Base-by-base conservation (phyloP, 768 basidiomycete species). In the Leccinum incarnatum region DNA sequence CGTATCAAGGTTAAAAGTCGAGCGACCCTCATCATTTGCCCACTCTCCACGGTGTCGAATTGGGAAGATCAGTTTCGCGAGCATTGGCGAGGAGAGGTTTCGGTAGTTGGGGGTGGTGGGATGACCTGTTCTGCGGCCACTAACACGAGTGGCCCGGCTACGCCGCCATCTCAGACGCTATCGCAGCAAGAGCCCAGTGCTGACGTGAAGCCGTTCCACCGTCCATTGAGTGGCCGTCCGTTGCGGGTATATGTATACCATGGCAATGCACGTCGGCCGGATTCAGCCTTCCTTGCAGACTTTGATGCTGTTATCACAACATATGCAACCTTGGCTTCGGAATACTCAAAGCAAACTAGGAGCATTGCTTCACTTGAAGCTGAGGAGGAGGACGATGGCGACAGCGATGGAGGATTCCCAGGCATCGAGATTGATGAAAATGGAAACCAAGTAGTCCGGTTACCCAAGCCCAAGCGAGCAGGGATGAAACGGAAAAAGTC, bases 31-130 rank as follows among this genome's bases (percentile, higher is more conserved):
- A 93, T 99, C 66, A 83, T 99, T 29, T 98, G 97, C 67, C 97
- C 97, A 7, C 80, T 99, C 37, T 95, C 93, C 11, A 99, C 97
- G 5, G 94, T 99, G 2, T 86, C 92, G 51, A 98, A 98, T 69
- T 99, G 97, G 97, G 97, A 99, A 76, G 93, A 96, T 57, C 97
- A 99, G 73, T 93, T 99, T 68, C 85, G 89, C 58, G 97, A 99
- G 70, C 97, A 99, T 72, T 98, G 95, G 95, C 84, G 83, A 62
- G 95, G 95, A 8, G 84, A 88, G 55, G 94, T 97, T 3, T 79
- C 80, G 23, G 88, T 97, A 45, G 79, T 89, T 55, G 94, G 95
- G 19, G 94, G 94, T 12, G 87, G 88, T 40, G 79, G 78, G 11
- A 62, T 71, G n/a, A 67, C 65, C 30, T 75, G 69, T 54, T 68